A percentile compares a stretch with the other conserved stretches of the same genome.
Evolutionary conservation across 2,329 filamentous ascomycete species (phyloP).

Genomic region (Ramularia collo-cygni): DNA sequence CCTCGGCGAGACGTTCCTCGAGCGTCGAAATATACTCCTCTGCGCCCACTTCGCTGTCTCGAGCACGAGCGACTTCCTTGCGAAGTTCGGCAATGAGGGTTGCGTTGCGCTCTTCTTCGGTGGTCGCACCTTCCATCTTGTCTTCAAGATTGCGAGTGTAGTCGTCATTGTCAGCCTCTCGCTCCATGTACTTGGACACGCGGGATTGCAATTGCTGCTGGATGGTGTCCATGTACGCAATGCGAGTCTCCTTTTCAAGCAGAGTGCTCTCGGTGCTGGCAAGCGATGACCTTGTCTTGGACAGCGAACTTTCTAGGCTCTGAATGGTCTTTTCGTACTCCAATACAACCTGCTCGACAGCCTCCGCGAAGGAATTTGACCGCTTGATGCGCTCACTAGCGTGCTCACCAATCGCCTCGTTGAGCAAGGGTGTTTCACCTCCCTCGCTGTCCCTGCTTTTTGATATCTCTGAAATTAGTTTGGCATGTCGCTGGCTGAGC

Average conservation of each 20-base stretch:
- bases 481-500: slow-evolving; percentile 88
- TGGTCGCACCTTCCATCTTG: slow-evolving; percentile 83
- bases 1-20: slow-evolving; percentile 89
- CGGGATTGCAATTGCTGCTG: slow-evolving; percentile 83
- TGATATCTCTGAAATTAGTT: slow-evolving; percentile 86
- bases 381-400: slow-evolving; percentile 84
- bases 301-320: slow-evolving; percentile 81
- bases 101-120: slow-evolving; percentile 86
- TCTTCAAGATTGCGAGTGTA: slow-evolving; percentile 89
- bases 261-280: slow-evolving; percentile 78
- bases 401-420: slow-evolving; percentile 63
- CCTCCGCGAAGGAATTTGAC: slow-evolving; percentile 91
- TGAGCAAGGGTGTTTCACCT: slow-evolving; percentile 51
- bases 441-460: slow-evolving; percentile 64
- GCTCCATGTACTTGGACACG: slow-evolving; percentile 86
- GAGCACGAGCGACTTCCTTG: slow-evolving; percentile 79
- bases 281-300: slow-evolving; percentile 76
- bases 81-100: slow-evolving; percentile 78
- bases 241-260: slow-evolving; percentile 88
- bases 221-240: slow-evolving; percentile 86
- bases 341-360: slow-evolving; percentile 89
- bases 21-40: slow-evolving; percentile 97
- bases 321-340: slow-evolving; percentile 99
- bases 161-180: slow-evolving; percentile 82
- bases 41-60: slow-evolving; percentile 81